Evolutionary conservation across 2,329 filamentous ascomycete species (phyloP), one percentile per base, ranked within the genome.

Genomic region (Madurella fahalii): DNA sequence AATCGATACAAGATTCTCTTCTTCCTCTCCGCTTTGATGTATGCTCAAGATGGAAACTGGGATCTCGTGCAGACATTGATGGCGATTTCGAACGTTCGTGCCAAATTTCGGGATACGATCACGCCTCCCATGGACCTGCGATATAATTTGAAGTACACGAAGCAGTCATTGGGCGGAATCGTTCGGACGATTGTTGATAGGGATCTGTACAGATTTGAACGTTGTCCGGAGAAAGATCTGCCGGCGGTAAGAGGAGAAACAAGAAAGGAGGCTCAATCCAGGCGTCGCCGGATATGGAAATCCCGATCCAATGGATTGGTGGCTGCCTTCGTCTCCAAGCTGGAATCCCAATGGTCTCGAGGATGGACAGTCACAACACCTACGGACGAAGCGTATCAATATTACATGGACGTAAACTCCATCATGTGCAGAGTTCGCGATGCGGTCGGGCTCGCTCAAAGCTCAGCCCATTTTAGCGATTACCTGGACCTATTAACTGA

Each of bases 61-160:
- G 55, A 57, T 12, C 11, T 59, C 4, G 43, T 62, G 8, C 60
- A 61, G 41, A 42, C 50, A 2, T 13, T 62, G 18, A 50, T 61
- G 53, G 53, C 52, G 5, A 25, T 61, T 9, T 44, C 47, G 5
- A 59, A 16, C 32, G n/a, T 34, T 12, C 16, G 9, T 2, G 8
- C 9, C 13, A 47, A 34, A 15, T 53, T 40, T n/a, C 17, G n/a
- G 1, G 0, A 16, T 11, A 15, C 15, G n/a, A 47, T 59, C 12
- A 37, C 30, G 11, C 60, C 58, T 2, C 58, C 58, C 2, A 8
- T 9, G 2, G 56, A 54, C 13, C 9, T 16, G 1, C 2, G 4
- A 2, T 60, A 58, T 13, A 18, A 60, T 40, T n/a, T 57, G 9
- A 15, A 30, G n/a, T 41, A 50, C 46, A 47, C 16, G 4, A 12